Percentiles rank a stretch among this genome's conserved stretches.
Evolutionary conservation across 768 basidiomycete genomes (phyloP).

Genomic region (Lactifluus echinatus): DNA sequence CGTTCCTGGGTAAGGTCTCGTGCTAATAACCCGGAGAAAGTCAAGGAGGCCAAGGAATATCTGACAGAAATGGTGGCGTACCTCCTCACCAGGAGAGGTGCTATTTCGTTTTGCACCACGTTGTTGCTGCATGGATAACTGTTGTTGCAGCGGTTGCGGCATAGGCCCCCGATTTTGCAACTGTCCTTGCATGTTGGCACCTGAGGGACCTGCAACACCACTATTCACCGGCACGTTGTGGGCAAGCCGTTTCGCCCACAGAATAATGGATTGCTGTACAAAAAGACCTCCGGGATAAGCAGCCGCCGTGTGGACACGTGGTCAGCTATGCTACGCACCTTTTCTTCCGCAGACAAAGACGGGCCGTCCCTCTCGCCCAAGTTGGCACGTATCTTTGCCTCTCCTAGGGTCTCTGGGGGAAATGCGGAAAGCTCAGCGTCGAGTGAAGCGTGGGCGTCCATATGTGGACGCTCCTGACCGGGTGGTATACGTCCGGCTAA

Average conservation of each 20-base stretch:
- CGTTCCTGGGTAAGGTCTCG: constrained; percentile 25
- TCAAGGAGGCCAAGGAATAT: background rate
- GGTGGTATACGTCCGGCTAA: constrained; percentile 41
- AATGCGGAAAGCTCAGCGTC: constrained; percentile 38
- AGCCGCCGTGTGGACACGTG: constrained; percentile 4
- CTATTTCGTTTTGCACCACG: constrained; percentile 31
- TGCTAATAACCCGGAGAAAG: constrained; percentile 19
- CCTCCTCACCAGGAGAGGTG: constrained; percentile 31
- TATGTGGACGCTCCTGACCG: constrained; percentile 18
- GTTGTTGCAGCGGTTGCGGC: constrained; percentile 22
- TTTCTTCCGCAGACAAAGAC: constrained; percentile 43
- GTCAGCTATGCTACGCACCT: constrained; percentile 34
- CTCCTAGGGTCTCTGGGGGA: constrained; percentile 28
- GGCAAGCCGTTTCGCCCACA: constrained; percentile 4
- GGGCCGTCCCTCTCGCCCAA: constrained; percentile 38
- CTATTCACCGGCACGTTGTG: constrained; percentile 29
- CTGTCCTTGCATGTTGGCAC: constrained; percentile 26
- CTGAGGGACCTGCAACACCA: constrained; percentile 37
- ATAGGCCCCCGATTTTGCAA: constrained; percentile 27
- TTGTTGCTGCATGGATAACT: constrained; percentile 36
- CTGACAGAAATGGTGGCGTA: constrained; percentile 14
- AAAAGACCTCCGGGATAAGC: constrained; percentile 2
- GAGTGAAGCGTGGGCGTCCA: constrained; percentile 23
- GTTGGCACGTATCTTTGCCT: constrained; percentile 37
- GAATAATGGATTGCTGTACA: constrained; percentile 32